Evolutionary conservation across 495 filamentous ascomycete genomes (phyloP), one percentile per base, ranked within the genome.

Genomic region (Xylaria cubensis): DNA sequence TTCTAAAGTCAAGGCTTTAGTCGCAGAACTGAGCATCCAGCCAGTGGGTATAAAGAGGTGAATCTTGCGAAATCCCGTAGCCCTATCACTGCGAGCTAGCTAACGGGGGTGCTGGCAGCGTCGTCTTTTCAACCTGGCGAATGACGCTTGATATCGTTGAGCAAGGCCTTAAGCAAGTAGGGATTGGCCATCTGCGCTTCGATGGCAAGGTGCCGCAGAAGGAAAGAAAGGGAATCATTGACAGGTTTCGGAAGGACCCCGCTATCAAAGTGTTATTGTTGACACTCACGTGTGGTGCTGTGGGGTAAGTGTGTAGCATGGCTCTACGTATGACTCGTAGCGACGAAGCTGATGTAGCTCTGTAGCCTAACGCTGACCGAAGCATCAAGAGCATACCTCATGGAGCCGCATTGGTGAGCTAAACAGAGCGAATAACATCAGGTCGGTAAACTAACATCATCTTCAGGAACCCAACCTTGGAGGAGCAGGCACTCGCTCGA

Each of bases 51-150:
- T 64, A n/a, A 64, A 64, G 39, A 64, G 61, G 61, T 64, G n/a
- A 44, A 39, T 64, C 3, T 42, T 64, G 36, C 36, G 7, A 26
- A 44, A 46, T 17, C 24, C 15, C 2, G 41, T 19, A 41, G 34
- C 34, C 8, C 8, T 61, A 9, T 0, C 8, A 36, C 17, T 6
- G 61, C 9, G 7, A 29, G 21, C 39, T 58, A 59, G 36, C 51
- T 24, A 21, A 32, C 21, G 12, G 8, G 39, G 34, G 17, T 3
- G 44, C 61, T 46, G 17, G 9, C 44, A 85, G 83, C 50, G 72
- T 87, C 46, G 81, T 87, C 0, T 87, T 86, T 67, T 83, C 84
- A 0, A 80, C 70, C 2, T 86, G 85, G 86, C 77, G 80, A 41
- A 74, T 76, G 46, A 85, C 82, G 5, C 83, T 87, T 15, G 81